phyloP scores from a whole-genome alignment of 148 eudicot genomes.

The Bassia scoparia region DNA sequence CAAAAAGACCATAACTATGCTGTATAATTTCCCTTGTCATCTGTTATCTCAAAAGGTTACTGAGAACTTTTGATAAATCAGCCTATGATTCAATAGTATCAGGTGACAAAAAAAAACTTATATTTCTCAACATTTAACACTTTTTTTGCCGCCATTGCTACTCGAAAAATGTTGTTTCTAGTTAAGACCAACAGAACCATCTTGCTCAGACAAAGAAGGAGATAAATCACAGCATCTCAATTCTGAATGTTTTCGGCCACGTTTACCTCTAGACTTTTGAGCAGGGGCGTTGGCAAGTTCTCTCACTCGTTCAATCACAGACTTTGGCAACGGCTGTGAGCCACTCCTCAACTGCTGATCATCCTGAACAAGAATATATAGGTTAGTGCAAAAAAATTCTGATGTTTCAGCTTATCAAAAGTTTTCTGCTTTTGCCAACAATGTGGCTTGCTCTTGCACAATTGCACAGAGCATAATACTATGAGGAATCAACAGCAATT shows the following conservation, averaged over 20 bases:
- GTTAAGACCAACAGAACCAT: neutral
- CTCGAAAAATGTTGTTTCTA: neutral
- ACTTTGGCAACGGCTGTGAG: conserved; percentile 42
- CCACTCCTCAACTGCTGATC: conserved; percentile 32
- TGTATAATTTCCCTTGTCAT: neutral
- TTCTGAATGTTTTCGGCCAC: neutral
- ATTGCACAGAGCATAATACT: neutral
- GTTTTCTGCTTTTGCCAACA: neutral
- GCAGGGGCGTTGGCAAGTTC: conserved; percentile 40
- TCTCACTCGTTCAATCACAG: conserved; percentile 40
- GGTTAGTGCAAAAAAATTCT: neutral
- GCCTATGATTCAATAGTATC: conserved; percentile 20
- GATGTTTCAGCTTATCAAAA: neutral
- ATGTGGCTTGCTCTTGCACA: neutral
- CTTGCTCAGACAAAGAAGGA: conserved; percentile 5
- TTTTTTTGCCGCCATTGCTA: neutral
- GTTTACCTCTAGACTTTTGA: conserved; percentile 13
- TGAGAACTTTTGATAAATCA: conserved; percentile 1
- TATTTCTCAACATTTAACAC: neutral
- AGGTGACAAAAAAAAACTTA: neutral
- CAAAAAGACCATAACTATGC: conserved; percentile 5
- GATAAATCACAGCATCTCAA: neutral
- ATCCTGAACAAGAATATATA: conserved; percentile 31
- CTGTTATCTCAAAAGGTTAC: conserved; percentile 1
- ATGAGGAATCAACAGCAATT: too few relatives aligned